Conservation (phyloP, 257 asterid species). For the Gardenia jasminoides region DNA sequence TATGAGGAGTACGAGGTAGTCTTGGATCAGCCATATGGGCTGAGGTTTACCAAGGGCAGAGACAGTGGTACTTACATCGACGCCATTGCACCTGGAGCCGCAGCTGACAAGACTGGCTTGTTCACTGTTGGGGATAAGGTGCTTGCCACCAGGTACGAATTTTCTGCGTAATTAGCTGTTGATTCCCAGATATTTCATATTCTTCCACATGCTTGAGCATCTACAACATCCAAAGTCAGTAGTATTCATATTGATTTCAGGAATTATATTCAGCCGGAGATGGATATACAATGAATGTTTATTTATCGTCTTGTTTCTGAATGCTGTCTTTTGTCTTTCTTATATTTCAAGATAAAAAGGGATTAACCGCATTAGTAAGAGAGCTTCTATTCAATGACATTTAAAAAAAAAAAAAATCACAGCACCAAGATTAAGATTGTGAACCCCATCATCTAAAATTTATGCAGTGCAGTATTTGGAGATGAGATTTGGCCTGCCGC, state of each 20-base stretch:
- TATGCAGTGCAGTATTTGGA: constrained; percentile 96
- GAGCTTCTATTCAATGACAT: background rate
- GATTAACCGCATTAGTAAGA: background rate
- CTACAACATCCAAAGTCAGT: background rate
- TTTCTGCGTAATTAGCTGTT: background rate
- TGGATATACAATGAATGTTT: background rate
- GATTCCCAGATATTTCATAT: background rate
- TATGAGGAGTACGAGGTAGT: constrained; percentile 82
- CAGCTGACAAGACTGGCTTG: constrained; percentile 69
- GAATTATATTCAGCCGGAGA: background rate
- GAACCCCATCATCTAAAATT: constrained; percentile 24
- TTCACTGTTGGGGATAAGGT: constrained; percentile 90
- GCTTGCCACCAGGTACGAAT: constrained; percentile 71
- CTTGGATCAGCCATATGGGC: constrained; percentile 68
- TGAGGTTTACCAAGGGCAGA: constrained; percentile 76
- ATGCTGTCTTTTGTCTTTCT: background rate
- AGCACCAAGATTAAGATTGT: constrained; percentile 17
- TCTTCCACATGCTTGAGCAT: background rate
- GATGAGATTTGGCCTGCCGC: constrained; percentile 99
- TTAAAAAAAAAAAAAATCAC: no score
- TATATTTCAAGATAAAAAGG: background rate
- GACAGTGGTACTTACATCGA: constrained; percentile 96
- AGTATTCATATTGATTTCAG: background rate
- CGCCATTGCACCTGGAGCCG: constrained; percentile 85
- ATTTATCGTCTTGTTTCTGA: background rate